Evolutionary conservation across 2,329 filamentous ascomycete species (phyloP).

Genomic region (Colletotrichum sp.): DNA sequence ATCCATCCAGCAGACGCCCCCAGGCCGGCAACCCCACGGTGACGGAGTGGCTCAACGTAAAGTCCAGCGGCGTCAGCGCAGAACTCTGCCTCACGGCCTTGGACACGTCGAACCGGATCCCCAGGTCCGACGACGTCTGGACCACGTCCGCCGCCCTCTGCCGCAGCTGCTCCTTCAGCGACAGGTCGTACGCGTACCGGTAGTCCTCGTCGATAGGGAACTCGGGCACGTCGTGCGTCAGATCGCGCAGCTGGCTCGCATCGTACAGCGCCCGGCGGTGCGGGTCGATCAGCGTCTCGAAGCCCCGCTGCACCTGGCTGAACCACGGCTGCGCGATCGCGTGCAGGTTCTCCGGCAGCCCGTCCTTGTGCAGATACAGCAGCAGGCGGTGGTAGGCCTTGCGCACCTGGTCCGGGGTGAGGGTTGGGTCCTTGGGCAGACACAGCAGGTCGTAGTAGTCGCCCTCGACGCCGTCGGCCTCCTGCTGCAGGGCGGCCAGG

Average conservation of each 20-base stretch:
- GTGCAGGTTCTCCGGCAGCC: slow-evolving; percentile 43
- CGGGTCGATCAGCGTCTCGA: slow-evolving; percentile 53
- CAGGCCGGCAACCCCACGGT: slow-evolving; percentile 38
- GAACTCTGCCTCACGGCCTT: slow-evolving; percentile 13
- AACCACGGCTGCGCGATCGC: slow-evolving; percentile 46
- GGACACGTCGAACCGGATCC: slow-evolving; percentile 40
- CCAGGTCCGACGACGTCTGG: slow-evolving; percentile 40
- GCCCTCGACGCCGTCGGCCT: slow-evolving; percentile 25
- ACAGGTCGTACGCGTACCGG: slow-evolving; percentile 24
- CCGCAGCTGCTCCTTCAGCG: slow-evolving; percentile 26
- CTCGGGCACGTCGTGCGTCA: neutral
- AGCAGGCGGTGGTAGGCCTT: slow-evolving; percentile 50
- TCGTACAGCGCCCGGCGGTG: slow-evolving; percentile 47
- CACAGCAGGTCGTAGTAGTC: slow-evolving; percentile 53
- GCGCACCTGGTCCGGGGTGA: slow-evolving; percentile 42
- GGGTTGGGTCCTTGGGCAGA: slow-evolving; percentile 37
- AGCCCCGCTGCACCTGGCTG: slow-evolving; percentile 45
- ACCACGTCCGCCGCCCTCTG: slow-evolving; percentile 25
- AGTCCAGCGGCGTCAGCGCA: slow-evolving; percentile 38
- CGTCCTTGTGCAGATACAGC: slow-evolving; percentile 48
- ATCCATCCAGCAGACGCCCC: slow-evolving; percentile 28
- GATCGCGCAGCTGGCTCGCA: slow-evolving; percentile 28
- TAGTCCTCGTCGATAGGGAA: slow-evolving; percentile 21
- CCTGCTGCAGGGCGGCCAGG: neutral
- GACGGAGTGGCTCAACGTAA: slow-evolving; percentile 42